Base-by-base conservation (phyloP, 305 asterid species). In the Euphrasia arctica region DNA sequence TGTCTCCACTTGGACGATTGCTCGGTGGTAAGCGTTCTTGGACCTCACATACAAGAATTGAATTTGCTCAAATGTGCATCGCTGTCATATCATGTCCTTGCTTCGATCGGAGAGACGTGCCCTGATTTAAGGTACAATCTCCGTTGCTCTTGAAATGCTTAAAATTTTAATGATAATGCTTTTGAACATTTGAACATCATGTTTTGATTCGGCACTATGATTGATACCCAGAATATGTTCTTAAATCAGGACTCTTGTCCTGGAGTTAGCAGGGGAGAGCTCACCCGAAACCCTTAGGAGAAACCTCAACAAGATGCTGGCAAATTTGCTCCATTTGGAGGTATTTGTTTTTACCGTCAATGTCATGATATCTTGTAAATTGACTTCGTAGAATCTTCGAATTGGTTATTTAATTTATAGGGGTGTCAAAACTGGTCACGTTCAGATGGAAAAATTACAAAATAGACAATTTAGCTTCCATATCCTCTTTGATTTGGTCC, bases 61-160 rank as follows among this genome's bases (percentile, higher is more conserved):
- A 79, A 55, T 77, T 77, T 90, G 85, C 82, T 85, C 69, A 87
- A 90, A 83, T 85, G 88, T 70, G 77, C 88, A 54, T 76, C 73
- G 3, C 63, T 79, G 15, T 82, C 89, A 0, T 77, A 62, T 61
- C 58, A 70, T 48, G 68, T 79, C 77, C 83, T 85, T 66, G 34
- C 73, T 22, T 65, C 71, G 25, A 79, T 85, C 70, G 87, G 85
- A 43, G 62, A 61, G 22, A 75, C 69, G 59, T 87, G 89, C 74
- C 94, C 90, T 62, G 70, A 82, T 75, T 77, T 87, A 74, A 85
- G 97, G 97, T 85, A 65, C 47, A 13, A 4, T 32, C 63, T 70
- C 47, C 34, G 27, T 31, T 58, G 34, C 45, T 55, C 52, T 58
- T 11, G 58, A 59, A 29, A 27, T 9, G n/a, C 12, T 59, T 61